Evolutionary conservation across 1,284 basidiomycete species (phyloP), one percentile per base, ranked within the genome.

Genomic region (Wolfiporia cocos): DNA sequence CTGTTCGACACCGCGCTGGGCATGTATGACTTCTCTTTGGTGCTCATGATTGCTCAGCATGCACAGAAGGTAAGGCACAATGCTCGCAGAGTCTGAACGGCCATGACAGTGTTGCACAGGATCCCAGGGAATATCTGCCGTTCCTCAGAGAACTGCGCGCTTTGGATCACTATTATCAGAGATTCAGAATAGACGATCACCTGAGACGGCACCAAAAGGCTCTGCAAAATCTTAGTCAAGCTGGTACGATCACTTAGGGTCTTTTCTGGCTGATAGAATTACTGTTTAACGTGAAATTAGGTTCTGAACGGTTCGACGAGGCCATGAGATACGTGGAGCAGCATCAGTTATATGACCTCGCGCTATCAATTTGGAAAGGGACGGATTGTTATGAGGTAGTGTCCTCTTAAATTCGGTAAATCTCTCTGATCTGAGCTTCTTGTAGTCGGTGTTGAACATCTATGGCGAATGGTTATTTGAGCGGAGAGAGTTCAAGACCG

Each of bases 11-110:
- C 89, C 4, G 96, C 96, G 1, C 74, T 99, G 19, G 95, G 96
- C 19, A 98, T 98, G 92, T 99, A 99, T 64, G 92, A 99, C 64
- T 97, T 99, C 65, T 83, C 88, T 18, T 71, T 99, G 2, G 94
- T 97, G 2, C 71, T 99, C 24, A 85, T 99, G 82, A 79, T 99
- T 28, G 95, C 96, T 1, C 96, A 99, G 61, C 89, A 98, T 56
- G 90, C 94, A 26, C 93, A 97, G 62, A 95, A 94, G 75, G 92
- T 90, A 32, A 20, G 62, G 50, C 2, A 12, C 6, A 14, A 35
- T 20, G 14, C 11, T n/a, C 23, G 12, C 10, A 15, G 36, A 22
- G 26, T 43, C 46, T n/a, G 28, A 29, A 17, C 41, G 34, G 14
- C 33, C 7, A 17, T 18, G 11, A 41, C 4, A 30, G 30, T 15